These are phyloP conservation scores for Cephalotrichum gorgonifer DNA, from an alignment of 2,329 filamentous ascomycete genomes.

Conservation along the genomic window DNA sequence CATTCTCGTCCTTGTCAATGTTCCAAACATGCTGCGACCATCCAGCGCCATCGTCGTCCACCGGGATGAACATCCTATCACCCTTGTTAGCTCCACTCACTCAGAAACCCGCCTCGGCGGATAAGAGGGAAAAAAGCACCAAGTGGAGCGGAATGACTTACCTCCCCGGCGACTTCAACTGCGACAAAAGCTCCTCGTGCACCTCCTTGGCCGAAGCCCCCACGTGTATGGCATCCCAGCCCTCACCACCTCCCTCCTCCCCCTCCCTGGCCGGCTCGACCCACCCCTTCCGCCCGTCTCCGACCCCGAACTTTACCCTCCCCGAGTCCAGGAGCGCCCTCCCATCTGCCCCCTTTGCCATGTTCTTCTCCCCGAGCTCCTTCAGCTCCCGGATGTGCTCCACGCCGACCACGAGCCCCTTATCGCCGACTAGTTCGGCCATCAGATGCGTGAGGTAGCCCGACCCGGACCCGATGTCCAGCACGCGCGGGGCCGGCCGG, in stretches of 20 bases:
- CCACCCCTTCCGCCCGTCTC: constrained; percentile 64
- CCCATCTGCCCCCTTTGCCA: constrained; percentile 52
- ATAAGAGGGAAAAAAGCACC: too few relatives aligned
- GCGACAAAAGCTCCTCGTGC: constrained; percentile 62
- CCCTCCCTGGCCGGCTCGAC: constrained; percentile 31
- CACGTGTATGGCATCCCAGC: constrained; percentile 92
- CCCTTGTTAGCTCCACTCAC: constrained; percentile 6
- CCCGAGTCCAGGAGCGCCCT: constrained; percentile 49
- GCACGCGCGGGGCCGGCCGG: constrained; percentile 37
- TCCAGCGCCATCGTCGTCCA: constrained; percentile 42
- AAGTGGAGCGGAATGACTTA: constrained; percentile 15
- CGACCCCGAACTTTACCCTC: constrained; percentile 61
- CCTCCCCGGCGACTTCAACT: constrained; percentile 69
- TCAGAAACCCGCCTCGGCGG: too few relatives aligned
- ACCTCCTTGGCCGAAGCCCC: constrained; percentile 72
- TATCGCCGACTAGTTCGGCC: constrained; percentile 58
- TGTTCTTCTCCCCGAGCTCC: constrained; percentile 53
- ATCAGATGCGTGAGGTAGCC: constrained; percentile 85
- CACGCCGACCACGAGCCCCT: constrained; percentile 53
- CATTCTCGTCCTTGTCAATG: constrained; percentile 60
- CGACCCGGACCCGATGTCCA: constrained; percentile 67
- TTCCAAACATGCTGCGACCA: constrained; percentile 59
- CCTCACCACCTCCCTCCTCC: constrained; percentile 34
- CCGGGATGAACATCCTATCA: constrained; percentile 62
- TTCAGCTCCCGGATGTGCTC: constrained; percentile 61